Evolutionary conservation across 1,284 basidiomycete genomes (phyloP).

Genomic region (Ganoderma leucocontextum): DNA sequence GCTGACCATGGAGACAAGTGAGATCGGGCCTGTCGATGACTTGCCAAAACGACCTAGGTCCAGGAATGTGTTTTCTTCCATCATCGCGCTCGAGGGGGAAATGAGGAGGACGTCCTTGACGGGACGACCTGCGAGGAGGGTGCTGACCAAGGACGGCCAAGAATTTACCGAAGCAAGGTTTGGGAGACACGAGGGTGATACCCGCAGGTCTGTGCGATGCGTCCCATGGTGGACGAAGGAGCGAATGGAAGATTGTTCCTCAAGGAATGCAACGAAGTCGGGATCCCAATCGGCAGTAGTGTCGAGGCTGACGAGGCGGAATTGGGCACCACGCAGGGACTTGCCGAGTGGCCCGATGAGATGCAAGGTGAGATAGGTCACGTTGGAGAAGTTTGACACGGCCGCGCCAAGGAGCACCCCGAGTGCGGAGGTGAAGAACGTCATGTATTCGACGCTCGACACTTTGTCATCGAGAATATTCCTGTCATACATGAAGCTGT

Average conservation of each 20-base stretch:
- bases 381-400: not conserved
- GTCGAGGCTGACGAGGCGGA: not conserved
- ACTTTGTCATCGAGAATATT: not conserved
- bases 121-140: not conserved
- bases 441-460: slow-evolving; percentile 1
- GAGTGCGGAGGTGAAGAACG: slow-evolving; percentile 5
- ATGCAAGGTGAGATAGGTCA: not conserved
- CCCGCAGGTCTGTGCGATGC: not conserved
- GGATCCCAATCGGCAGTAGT: not conserved
- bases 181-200: not conserved
- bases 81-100: not conserved
- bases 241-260: slow-evolving; percentile 6
- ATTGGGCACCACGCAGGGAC: slow-evolving; percentile 1
- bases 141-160: not conserved
- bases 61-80: not conserved
- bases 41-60: not conserved
- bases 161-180: not conserved
- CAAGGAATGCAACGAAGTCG: not conserved
- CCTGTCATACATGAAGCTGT: not conserved
- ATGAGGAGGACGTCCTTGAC: not conserved
- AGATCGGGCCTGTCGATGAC: not conserved
- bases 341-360: not conserved
- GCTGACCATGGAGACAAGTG: not conserved
- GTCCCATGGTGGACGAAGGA: not conserved
- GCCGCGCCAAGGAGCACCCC: not conserved